A percentile compares a stretch with the other conserved stretches of the same genome.
Conservation (phyloP, 1,139 yeast species). For the Nakaseomyces kungkrabaensis region DNA sequence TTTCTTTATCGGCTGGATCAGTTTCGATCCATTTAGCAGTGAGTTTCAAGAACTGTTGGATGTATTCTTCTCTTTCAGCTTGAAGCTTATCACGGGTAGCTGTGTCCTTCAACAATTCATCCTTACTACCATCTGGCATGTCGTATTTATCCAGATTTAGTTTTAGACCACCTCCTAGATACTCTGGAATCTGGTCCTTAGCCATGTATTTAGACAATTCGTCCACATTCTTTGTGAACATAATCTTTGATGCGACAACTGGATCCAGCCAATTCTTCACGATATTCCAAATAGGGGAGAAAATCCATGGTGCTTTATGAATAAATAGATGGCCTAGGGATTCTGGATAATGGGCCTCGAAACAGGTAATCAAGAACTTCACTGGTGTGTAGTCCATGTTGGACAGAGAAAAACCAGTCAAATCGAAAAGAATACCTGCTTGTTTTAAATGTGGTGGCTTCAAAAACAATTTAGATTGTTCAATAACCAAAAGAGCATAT, state of each 20-base stretch:
- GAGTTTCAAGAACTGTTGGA: conserved; percentile 41
- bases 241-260: conserved; percentile 68
- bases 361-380: conserved; percentile 61
- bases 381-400: conserved; percentile 79
- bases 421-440: conserved; percentile 63
- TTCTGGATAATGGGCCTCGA: conserved; percentile 84
- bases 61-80: conserved; percentile 40
- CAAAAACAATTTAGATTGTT: conserved; percentile 52
- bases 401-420: conserved; percentile 59
- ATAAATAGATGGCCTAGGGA: conserved; percentile 62
- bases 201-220: conserved; percentile 52
- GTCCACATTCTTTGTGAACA: conserved; percentile 52
- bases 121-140: conserved; percentile 39
- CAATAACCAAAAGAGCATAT: conserved; percentile 57
- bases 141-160: conserved; percentile 30
- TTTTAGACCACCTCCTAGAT: conserved; percentile 55
- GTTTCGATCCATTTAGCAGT: conserved; percentile 66
- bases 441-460: conserved; percentile 52
- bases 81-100: conserved; percentile 35
- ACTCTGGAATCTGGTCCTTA: conserved; percentile 43
- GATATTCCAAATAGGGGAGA: conserved; percentile 74
- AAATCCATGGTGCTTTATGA: conserved; percentile 85
- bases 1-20: conserved; percentile 30
- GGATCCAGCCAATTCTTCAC: conserved; percentile 82
- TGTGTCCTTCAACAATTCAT: conserved; percentile 36